phyloP scores from a whole-genome alignment of 805 yeast species.

The Candida nonsorbophila region DNA sequence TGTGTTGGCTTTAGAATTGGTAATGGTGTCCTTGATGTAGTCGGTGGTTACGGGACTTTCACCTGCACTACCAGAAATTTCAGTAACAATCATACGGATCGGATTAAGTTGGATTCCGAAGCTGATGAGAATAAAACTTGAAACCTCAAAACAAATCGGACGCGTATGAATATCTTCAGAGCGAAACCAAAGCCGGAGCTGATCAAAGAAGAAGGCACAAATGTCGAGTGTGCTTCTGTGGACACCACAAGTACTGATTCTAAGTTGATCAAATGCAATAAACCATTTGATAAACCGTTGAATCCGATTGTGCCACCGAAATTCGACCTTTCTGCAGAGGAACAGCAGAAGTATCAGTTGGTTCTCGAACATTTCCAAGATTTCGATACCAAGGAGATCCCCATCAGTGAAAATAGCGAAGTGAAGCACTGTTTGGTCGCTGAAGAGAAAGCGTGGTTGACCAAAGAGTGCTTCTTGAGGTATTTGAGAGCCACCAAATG shows the following conservation, averaged over 20 bases:
- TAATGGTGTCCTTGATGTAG: conserved; percentile 9
- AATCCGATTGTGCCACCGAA: conserved; percentile 27
- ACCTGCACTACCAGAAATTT: not conserved
- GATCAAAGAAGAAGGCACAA: too few species aligned
- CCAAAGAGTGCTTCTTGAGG: conserved; percentile 49
- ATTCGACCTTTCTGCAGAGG: conserved; percentile 22
- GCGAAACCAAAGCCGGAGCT: too few species aligned
- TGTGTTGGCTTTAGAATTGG: conserved; percentile 1
- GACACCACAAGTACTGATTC: conserved; percentile 4
- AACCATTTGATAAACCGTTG: conserved; percentile 35
- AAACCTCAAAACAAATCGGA: too few species aligned
- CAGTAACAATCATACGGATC: not conserved
- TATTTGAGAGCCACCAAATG: conserved; percentile 51
- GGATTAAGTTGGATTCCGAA: too few species aligned
- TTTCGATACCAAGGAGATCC: conserved; percentile 19
- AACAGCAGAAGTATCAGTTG: conserved; percentile 24
- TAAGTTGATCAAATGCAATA: conserved; percentile 27
- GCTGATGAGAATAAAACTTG: too few species aligned
- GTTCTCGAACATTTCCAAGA: conserved; percentile 25
- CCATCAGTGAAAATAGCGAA: conserved; percentile 19
- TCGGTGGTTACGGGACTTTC: conserved; percentile 16
- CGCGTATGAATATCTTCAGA: too few species aligned
- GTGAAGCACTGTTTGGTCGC: conserved; percentile 6
- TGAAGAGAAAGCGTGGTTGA: conserved; percentile 40
- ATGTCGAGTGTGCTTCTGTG: too few species aligned